Base-by-base conservation (phyloP, 148 eudicot genomes). In the Fagopyrum homotropicum region DNA sequence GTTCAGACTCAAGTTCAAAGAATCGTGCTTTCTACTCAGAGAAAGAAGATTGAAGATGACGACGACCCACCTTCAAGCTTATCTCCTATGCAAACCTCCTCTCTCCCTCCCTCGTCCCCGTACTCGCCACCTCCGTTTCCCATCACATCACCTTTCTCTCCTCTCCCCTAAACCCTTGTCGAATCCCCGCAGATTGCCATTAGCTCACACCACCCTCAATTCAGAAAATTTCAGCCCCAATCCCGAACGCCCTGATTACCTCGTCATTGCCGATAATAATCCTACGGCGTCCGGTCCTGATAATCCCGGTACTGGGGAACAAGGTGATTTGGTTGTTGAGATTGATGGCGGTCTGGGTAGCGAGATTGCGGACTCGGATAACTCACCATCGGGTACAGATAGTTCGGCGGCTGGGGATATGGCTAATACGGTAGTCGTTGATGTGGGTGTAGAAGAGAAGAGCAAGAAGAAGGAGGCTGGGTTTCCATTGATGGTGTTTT, bases 11-110 rank as follows among this genome's bases (percentile, higher is more conserved):
- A 40, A n/a, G 46, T 43, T 30, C 47, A 7, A 66, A 43, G 47
- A 66, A 35, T 66, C 9, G n/a, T n/a, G 17, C 69, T 63, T 63
- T 63, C 46, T 14, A 2, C 10, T 57, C 57, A 22, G 26, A 22
- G 19, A 14, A 14, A 16, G n/a, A 15, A 12, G 75, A 68, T 45
- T 17, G 56, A 73, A 77, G 57, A 57, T 17, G 45, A 35, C 30
- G 71, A 86, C 86, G 90, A 69, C 84, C n/a, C 76, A 87, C 35
- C 86, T 94, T 10, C 97, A 91, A 88, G 88, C 93, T 75, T 84
- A 86, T 44, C 85, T 91, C 30, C 48, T 91, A 45, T 77, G 15
- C 74, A 89, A 81, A 26, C 89, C 91, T 49, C 84, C 86, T 49
- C 68, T 75, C 61, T 79, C 80, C 47, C 72, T 45, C 63, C 16